Base-by-base conservation (phyloP, 495 filamentous ascomycete genomes). In the Tuber aestivum region DNA sequence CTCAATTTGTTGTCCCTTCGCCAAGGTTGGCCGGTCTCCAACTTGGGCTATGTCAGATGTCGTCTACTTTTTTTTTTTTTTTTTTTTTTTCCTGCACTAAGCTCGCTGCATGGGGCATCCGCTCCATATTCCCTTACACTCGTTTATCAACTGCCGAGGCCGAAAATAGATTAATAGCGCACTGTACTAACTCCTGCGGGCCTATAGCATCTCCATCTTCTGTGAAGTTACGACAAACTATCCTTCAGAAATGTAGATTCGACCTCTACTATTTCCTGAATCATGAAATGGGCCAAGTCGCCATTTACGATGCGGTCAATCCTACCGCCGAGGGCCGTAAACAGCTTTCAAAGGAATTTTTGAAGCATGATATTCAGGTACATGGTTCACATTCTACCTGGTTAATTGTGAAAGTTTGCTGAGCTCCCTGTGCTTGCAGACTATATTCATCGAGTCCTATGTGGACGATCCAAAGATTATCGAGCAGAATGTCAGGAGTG, bases 301-400 rank as follows among this genome's bases (percentile, higher is more conserved):
- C 96, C 61, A 98, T 99, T 72, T 99, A 98, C 81, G 96, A 99
- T 86, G 95, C 96, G 40, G 96, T 99, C n/a, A 98, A 98, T 81
- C 93, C 94, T 18, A 88, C 95, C 35, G 89, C 92, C 38, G 88
- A 88, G 71, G 94, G 94, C n/a, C 90, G 96, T 44, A 89, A 91
- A 75, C 90, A 94, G 10, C 87, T 99, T 14, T 94, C 94, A 0
- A 96, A 96, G 83, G 95, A 99, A 81, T 99, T 99, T 84, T 90
- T 92, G 27, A 98, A 97, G 85, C 93, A 97, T 84, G 92, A 97
- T 82, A 94, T 97, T 50, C 92, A 95, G 88, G 92, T 93, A 85
- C 56, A 20, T 65, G 56, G 32, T 77, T 85, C 79, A 45, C 41
- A 56, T 70, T 72, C 75, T 45, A n/a, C 21, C 16, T 56, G 72